Base-by-base conservation (phyloP, 2,329 filamentous ascomycete species). In the Calonectria hongkongensis region DNA sequence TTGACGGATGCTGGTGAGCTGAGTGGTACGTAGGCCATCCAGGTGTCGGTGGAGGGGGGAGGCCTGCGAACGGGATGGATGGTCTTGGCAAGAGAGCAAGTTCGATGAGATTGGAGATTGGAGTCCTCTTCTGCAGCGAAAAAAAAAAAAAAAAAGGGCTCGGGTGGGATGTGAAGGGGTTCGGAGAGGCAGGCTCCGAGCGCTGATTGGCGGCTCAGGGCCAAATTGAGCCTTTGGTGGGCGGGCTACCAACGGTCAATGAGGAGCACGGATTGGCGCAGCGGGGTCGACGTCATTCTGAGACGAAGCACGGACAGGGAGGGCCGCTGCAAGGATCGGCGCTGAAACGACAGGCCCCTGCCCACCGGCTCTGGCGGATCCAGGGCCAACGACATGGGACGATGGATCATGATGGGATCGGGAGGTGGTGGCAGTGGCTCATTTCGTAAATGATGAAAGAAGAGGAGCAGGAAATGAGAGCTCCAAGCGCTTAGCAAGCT, bases 281-380 rank as follows among this genome's bases (percentile, higher is more conserved):
- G 68, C 62, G 66, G 60, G 43, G 33, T 30, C 60, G 47, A 36
- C 21, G 67, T 67, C 28, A 73, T 73, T 73, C 71, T 73, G 71
- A 63, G 67, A 73, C 71, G 21, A 70, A 45, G 71, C 71, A 70
- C 65, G 45, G 70, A 67, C 69, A 25, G 50, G 62, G 63, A 25
- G 50, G 62, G 63, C 27, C 33, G 48, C 36, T n/a, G 48, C 66
- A 66, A 39, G 70, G 70, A 51, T 66, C 33, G 47, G 58, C 18
- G 36, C 48, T 65, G 66, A 69, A 72, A 72, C 70, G 70, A 65
- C 69, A 16, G 56, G 28, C 36, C n/a, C 25, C 41, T 41, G 39
- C 39, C 15, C 39, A 25, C 58, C 54, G 54, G 54, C 36, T 60
- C 54, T 60, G 54, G 54, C 54, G 54, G 54, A 12, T 21, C 8